Base-by-base conservation (phyloP, 2,329 filamentous ascomycete species). In the Daldinia sp. region DNA sequence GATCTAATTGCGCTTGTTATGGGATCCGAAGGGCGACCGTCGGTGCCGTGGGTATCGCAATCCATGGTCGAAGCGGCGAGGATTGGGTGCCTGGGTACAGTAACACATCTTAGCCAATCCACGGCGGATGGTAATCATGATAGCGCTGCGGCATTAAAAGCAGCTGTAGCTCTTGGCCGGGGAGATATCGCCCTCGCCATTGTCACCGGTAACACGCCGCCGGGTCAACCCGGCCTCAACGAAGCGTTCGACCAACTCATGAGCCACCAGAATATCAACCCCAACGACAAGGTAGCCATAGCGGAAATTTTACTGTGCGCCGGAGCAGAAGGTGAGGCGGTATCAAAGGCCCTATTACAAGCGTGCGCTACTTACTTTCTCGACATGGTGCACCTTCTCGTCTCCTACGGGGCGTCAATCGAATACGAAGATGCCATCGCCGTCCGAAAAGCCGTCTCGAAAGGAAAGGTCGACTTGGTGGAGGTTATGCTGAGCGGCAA, bases 261-360 rank as follows among this genome's bases (percentile, higher is more conserved):
- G 60, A 71, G 77, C 1, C 80, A 82, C 49, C 71, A 79, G 1
- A 79, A 80, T 1, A 77, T 85, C 15, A 78, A 78, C 4, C 80
- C 82, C 0, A 78, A 80, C 27, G 80, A 82, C 29, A 86, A 84
- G 68, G 73, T 84, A 39, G 78, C 79, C 2, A 75, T 88, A 63
- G 78, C 83, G 0, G 85, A 89, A 69, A 75, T 86, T 2, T 70
- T 89, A 1, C 77, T 89, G 1, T 87, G 85, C 54, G 85, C 83
- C 1, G 86, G 86, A 0, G 85, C 85, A 1, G 76, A 78, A 10
- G 86, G 86, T 1, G 80, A 84, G 11, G 75, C 78, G 0, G 74
- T 85, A 0, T 79, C 83, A 0, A 74, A 76, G 27, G 83, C 82
- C 0, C 75, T 88, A 0, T 74, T 82, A 5, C 76, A 81, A 29